Evolutionary conservation across 257 asterid species (phyloP), one percentile per base, ranked within the genome.

Genomic region (Sherardia arvensis): DNA sequence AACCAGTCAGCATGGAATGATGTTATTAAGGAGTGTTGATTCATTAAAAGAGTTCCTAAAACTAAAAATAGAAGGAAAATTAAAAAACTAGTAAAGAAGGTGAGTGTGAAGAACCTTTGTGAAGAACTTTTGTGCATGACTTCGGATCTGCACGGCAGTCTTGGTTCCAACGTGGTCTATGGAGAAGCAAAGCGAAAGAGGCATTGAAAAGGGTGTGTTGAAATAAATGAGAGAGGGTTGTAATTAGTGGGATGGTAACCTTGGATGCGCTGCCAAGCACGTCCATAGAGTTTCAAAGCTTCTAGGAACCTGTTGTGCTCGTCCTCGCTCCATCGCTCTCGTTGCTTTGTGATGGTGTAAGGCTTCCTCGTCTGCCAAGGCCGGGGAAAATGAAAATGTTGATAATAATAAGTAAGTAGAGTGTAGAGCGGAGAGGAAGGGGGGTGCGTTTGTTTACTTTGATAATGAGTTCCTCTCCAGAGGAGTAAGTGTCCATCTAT

Each of bases 71-170:
- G 14, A 51, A 20, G 25, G 20, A 2, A 49, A 3, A 4, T n/a
- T n/a, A 49, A n/a, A 49, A 7, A 51, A 38, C 12, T 26, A 51
- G 23, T 49, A 49, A 10, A 20, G 1, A 15, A 49, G 57, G 57
- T 53, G 22, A 53, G 67, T 63, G 66, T 72, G 77, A 71, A 80
- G 72, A 74, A 92, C 99, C 99, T 92, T 92, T 26, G 97, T 85
- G 69, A 92, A 92, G 78, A 92, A 89, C 78, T 92, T 92, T 75
- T 92, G 99, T 61, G 99, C 99, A 84, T 92, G 99, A 80, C 99
- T 92, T 83, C 99, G 78, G 80, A 92, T 92, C 94, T 92, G 97
- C 90, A 92, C 99, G 62, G 99, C 99, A 66, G 99, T 87, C 95
- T 92, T 92, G 79, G 99, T 89, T 74, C 99, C 99, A 72, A 92